Evolutionary conservation across 805 yeast species (phyloP).

Genomic region (Candida insectalens): DNA sequence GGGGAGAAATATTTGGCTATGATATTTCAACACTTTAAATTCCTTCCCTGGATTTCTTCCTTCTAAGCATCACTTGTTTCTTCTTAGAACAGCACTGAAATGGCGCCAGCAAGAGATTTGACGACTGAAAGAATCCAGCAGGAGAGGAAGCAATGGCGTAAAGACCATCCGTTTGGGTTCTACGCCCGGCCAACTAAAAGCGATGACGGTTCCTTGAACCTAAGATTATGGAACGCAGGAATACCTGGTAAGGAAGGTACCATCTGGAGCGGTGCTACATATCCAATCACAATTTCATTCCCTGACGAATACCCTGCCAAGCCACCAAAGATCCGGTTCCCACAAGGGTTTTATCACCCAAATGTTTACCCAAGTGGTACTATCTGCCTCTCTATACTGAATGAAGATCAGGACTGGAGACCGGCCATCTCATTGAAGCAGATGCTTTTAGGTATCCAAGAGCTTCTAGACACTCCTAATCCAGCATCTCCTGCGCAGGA

Average conservation of each 20-base stretch:
- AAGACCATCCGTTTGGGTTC: slow-evolving; percentile 97
- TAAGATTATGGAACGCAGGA: slow-evolving; percentile 88
- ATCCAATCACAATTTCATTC: slow-evolving; percentile 72
- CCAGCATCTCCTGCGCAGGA: slow-evolving; percentile 97
- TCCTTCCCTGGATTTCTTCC: neutral
- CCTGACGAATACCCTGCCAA: slow-evolving; percentile 93
- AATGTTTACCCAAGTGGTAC: slow-evolving; percentile 98
- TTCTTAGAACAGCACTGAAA: slow-evolving; percentile 1
- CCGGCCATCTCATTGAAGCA: slow-evolving; percentile 92
- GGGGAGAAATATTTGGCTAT: neutral
- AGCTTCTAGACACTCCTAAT: slow-evolving; percentile 80
- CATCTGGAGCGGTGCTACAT: slow-evolving; percentile 84
- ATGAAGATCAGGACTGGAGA: slow-evolving; percentile 96
- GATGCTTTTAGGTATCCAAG: slow-evolving; percentile 86
- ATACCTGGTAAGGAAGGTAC: slow-evolving; percentile 89
- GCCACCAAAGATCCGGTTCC: slow-evolving; percentile 91
- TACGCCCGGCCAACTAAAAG: slow-evolving; percentile 81
- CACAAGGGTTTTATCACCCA: slow-evolving; percentile 90
- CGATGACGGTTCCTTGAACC: slow-evolving; percentile 75
- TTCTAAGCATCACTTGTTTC: neutral
- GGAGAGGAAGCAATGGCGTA: slow-evolving; percentile 96
- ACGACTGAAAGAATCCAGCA: slow-evolving; percentile 82
- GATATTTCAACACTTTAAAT: neutral
- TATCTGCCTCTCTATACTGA: slow-evolving; percentile 82
- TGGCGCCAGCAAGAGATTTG: slow-evolving; percentile 27